Base-by-base conservation (phyloP, 139 green algal genomes). In the Astrephomene gubernaculifera region DNA sequence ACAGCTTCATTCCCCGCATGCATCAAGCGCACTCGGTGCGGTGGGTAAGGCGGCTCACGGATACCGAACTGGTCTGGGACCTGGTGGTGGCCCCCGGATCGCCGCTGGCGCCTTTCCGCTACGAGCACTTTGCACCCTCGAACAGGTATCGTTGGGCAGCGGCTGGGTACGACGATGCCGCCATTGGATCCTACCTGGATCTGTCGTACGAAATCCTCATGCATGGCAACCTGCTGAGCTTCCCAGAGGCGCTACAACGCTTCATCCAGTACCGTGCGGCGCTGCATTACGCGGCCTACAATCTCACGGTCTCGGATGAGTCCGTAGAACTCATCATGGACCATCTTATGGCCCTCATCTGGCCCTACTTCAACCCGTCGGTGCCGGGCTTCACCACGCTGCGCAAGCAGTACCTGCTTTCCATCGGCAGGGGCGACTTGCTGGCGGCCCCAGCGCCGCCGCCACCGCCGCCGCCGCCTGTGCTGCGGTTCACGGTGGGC, bases 321-420 rank as follows among this genome's bases (percentile, higher is more conserved):
- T 38, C 71, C 31, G n/a, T 64, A 21, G 29, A n/a, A 2, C 19
- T 14, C 0, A 45, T 83, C 21, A 83, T 83, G 60, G 41, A 38
- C 29, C 39, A 33, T 2, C n/a, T 83, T 39, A 29, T 4, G 25
- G 27, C 17, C n/a, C 0, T 29, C 39, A 38, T 83, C 60, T 12
- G 27, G 7, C 17, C 27, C 9, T 45, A 41, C 25, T 82, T 82
- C 29, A 31, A 57, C 5, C 54, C 35, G 3, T 7, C 0, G 5
- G 24, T 14, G 25, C 35, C 35, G 12, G 60, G 76, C 8, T 73
- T 49, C 43, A 1, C 0, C 76, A 83, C 76, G 36, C 38, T 83
- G 21, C 76, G 76, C 24, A 57, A 63, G 76, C 76, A 83, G 76
- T 83, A 83, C 76, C 39, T 83, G 12, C 0, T 29, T 4, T 83